These are phyloP conservation scores for Tetraselmis striata DNA, from an alignment of 139 green algal species.

Conservation along the genomic window DNA sequence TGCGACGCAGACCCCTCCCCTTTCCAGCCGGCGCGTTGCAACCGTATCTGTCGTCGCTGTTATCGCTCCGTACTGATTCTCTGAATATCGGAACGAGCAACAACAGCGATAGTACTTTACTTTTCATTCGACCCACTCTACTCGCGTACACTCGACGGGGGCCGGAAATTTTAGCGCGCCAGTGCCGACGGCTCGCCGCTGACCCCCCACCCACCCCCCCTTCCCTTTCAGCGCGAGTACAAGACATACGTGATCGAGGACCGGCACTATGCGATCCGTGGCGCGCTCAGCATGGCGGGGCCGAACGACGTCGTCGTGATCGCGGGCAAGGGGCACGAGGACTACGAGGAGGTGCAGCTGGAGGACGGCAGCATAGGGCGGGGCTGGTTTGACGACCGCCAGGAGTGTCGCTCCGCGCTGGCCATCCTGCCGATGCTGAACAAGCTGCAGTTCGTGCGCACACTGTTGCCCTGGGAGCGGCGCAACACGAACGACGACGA, in stretches of 20 bases:
- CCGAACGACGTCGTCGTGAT: constrained; percentile 83
- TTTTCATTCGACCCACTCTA: no score
- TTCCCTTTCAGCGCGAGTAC: background rate
- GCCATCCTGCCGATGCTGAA: constrained; percentile 53
- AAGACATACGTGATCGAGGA: constrained; percentile 64
- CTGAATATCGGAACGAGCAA: no score
- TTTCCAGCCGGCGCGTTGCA: background rate
- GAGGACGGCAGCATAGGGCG: constrained; percentile 28
- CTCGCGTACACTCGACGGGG: no score
- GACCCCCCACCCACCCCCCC: background rate
- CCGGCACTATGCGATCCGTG: constrained; percentile 79
- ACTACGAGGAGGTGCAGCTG: constrained; percentile 55
- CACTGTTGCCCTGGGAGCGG: background rate
- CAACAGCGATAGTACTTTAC: no score
- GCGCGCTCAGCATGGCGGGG: constrained; percentile 84
- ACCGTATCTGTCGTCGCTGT: no score
- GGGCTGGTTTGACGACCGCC: constrained; percentile 84
- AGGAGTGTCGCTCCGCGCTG: constrained; percentile 79
- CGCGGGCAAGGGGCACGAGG: constrained; percentile 74
- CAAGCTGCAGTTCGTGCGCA: constrained; percentile 14
- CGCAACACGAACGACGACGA: background rate
- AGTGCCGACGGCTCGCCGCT: no score
- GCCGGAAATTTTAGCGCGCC: no score
- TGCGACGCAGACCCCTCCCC: background rate
- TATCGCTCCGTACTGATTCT: no score